Conservation (phyloP, 192 early-diverging fungal species). For the Coemansia sp. region DNA sequence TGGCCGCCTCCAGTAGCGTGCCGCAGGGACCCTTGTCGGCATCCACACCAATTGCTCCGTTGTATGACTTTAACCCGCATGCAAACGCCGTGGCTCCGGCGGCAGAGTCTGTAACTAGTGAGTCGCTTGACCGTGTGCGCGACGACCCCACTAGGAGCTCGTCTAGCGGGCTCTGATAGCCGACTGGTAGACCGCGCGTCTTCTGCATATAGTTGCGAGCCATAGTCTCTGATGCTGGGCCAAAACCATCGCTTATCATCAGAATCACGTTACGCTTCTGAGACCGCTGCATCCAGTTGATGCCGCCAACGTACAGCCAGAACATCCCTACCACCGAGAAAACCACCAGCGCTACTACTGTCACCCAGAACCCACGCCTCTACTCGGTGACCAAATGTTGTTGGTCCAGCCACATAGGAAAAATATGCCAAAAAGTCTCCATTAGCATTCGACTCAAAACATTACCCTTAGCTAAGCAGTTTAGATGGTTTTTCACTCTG, state of each 20-base stretch:
- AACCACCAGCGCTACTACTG: conserved; percentile 33
- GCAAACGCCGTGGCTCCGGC: conserved; percentile 97
- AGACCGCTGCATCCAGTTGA: conserved; percentile 53
- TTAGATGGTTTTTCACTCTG: neutral
- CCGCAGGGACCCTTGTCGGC: conserved; percentile 76
- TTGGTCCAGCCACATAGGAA: neutral
- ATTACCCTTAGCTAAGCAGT: neutral
- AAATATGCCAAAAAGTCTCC: neutral
- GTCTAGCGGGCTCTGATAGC: conserved; percentile 64
- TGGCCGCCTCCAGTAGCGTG: conserved; percentile 92
- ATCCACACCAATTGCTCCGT: conserved; percentile 85
- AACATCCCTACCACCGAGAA: conserved; percentile 50
- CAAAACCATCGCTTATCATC: conserved; percentile 95
- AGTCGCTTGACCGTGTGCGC: conserved; percentile 77
- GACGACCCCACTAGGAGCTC: conserved; percentile 81
- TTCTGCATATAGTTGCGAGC: conserved; percentile 80
- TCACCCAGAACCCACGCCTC: conserved; percentile 50
- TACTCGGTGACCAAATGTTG: conserved; percentile 10
- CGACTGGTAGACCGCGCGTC: conserved; percentile 56
- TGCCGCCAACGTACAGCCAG: conserved; percentile 50
- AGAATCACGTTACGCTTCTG: conserved; percentile 79
- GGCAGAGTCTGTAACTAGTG: conserved; percentile 92
- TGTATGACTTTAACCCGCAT: conserved; percentile 88
- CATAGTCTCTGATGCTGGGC: conserved; percentile 89
- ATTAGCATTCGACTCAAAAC: conserved; percentile 3